Conservation (phyloP, 1,284 basidiomycete species). For the Microbotryum saponariae region DNA sequence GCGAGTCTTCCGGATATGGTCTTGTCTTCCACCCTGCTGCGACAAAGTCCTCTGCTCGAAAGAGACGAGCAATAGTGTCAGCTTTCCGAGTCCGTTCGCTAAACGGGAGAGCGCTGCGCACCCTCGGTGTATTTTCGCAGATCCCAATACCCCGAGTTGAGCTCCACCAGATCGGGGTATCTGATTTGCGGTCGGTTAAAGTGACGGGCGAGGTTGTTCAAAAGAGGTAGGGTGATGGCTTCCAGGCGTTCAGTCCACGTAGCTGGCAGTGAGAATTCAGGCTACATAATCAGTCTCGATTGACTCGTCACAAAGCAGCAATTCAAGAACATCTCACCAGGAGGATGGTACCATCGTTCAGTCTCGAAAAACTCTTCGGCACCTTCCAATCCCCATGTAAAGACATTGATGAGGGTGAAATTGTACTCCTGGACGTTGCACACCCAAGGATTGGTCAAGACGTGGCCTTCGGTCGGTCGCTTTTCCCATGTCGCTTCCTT, state of each 20-base stretch:
- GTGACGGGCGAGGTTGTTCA: slow-evolving; percentile 18
- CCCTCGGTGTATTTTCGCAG: slow-evolving; percentile 31
- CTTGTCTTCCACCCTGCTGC: slow-evolving; percentile 22
- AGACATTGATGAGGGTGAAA: slow-evolving; percentile 28
- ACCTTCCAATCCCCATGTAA: slow-evolving; percentile 26
- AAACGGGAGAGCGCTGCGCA: background rate
- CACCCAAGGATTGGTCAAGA: slow-evolving; percentile 31
- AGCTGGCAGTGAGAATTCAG: background rate
- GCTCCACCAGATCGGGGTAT: slow-evolving; percentile 24
- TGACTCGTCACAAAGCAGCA: background rate
- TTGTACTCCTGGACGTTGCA: slow-evolving; percentile 30
- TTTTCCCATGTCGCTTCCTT: slow-evolving; percentile 20
- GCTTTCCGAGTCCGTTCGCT: background rate
- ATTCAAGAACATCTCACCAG: slow-evolving; percentile 9
- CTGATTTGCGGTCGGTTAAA: slow-evolving; percentile 25
- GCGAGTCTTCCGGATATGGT: slow-evolving; percentile 30
- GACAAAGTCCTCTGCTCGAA: slow-evolving; percentile 27
- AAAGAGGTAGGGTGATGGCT: slow-evolving; percentile 22
- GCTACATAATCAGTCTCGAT: background rate
- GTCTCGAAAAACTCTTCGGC: slow-evolving; percentile 28
- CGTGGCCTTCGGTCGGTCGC: slow-evolving; percentile 22
- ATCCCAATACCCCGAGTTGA: slow-evolving; percentile 24
- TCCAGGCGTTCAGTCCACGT: slow-evolving; percentile 28
- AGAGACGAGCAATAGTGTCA: background rate
- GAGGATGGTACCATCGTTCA: slow-evolving; percentile 32